Evolutionary conservation across 495 filamentous ascomycete species (phyloP), one percentile per base, ranked within the genome.

Genomic region (Glonium stellatum): DNA sequence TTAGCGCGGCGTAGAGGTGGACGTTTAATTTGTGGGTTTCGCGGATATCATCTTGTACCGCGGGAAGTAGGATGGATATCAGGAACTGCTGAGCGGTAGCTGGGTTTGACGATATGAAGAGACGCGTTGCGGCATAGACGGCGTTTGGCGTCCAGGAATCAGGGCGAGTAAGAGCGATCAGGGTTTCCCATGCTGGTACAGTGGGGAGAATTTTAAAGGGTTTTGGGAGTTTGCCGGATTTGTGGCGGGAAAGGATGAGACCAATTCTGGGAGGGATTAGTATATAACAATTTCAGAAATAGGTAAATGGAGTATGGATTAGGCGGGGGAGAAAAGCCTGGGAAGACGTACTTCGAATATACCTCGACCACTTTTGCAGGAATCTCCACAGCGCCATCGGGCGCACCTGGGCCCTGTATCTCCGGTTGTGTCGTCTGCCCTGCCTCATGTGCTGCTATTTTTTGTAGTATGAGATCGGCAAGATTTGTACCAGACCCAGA

Each of bases 141-240:
- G 87, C 87, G 69, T 97, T 90, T 18, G 90, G 80, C 0, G 91
- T 93, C 93, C 92, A 96, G 62, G 79, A 78, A 58, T 90, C 86
- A 11, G 91, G 90, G 4, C 81, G 81, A 13, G 90, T 95, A 59
- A 93, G 83, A 56, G 83, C 78, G 63, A 96, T 82, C 44, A 97
- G 87, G 19, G 87, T 88, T 64, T 90, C 87, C 89, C 90, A 96
- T 66, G 90, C 84, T 1, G 90, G 90, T 9, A 97, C 82, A 3
- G 89, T 88, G 0, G 95, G 93, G 34, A 99, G 81, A 60, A 97
- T 88, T 73, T 97, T 97, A 81, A 99, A 95, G 1, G 92, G 92
- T 73, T 97, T 97, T 12, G 93, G 95, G 23, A 97, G 81, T 63
- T 90, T 90, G 21, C 93, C 93, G 10, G 90, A 93, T 70, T 95